Conservation (phyloP, 345 rosid genomes). For the Eucalyptus tenuipes region DNA sequence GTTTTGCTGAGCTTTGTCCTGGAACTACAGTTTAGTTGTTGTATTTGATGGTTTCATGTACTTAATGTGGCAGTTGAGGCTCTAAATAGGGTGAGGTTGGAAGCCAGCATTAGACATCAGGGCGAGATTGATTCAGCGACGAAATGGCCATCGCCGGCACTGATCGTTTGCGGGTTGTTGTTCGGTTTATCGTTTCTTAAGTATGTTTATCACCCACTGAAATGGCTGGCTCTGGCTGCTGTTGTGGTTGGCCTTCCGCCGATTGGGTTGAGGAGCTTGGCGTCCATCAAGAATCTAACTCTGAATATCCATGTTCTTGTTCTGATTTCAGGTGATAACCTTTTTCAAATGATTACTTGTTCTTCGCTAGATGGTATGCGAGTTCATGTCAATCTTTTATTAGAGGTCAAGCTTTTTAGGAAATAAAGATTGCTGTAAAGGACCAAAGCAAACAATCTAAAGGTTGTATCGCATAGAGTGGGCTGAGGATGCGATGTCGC, state of each 20-base stretch:
- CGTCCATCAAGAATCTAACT: conserved; percentile 27
- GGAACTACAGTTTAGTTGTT: neutral
- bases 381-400: neutral
- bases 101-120: conserved; percentile 46
- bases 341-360: neutral
- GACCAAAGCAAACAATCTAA: neutral
- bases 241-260: conserved; percentile 49
- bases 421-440: neutral
- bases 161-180: conserved; percentile 38
- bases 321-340: conserved; percentile 51
- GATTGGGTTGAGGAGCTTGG: conserved; percentile 25
- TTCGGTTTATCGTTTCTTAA: conserved; percentile 42
- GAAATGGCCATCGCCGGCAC: conserved; percentile 75
- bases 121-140: conserved; percentile 31
- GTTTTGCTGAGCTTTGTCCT: neutral
- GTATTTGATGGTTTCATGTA: neutral
- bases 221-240: conserved; percentile 60
- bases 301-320: conserved; percentile 51
- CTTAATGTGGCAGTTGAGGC: conserved; percentile 37
- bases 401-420: neutral
- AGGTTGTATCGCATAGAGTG: neutral
- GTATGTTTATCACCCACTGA: conserved; percentile 39
- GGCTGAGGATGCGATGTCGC: neutral
- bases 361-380: neutral
- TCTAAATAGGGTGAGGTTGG: conserved; percentile 57